A percentile compares a stretch with the other conserved stretches of the same genome.
These are phyloP conservation scores for Meyerozyma athensensis DNA, from an alignment of 1,139 yeast genomes.

Conservation along the genomic window DNA sequence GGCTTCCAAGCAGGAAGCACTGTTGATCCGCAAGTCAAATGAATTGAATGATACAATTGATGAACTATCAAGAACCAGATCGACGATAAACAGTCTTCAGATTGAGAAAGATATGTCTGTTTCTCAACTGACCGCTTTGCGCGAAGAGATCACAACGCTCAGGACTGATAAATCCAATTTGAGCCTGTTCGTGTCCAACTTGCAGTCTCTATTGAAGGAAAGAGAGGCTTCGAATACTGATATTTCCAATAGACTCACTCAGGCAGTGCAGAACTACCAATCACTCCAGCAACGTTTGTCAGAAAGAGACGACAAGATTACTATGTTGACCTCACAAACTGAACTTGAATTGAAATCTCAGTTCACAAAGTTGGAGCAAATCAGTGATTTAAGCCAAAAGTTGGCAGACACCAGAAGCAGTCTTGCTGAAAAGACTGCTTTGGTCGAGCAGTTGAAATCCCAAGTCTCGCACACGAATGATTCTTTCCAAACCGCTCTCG, in stretches of 20 bases:
- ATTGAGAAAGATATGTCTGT: slow-evolving; percentile 54
- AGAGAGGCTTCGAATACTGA: slow-evolving; percentile 53
- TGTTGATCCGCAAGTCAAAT: slow-evolving; percentile 51
- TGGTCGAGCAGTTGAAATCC: slow-evolving; percentile 6
- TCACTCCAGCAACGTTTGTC: slow-evolving; percentile 45
- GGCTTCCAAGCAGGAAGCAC: slow-evolving; percentile 51
- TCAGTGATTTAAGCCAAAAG: slow-evolving; percentile 44
- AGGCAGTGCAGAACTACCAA: slow-evolving; percentile 52
- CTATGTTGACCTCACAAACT: slow-evolving; percentile 43
- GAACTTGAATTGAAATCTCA: slow-evolving; percentile 59
- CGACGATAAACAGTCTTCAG: slow-evolving; percentile 44
- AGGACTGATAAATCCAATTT: slow-evolving; percentile 58
- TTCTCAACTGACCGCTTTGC: slow-evolving; percentile 48
- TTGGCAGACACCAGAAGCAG: slow-evolving; percentile 40
- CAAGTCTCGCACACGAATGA: slow-evolving; percentile 1
- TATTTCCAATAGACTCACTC: slow-evolving; percentile 44
- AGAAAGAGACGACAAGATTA: slow-evolving; percentile 47
- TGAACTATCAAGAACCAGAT: slow-evolving; percentile 39
- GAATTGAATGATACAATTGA: slow-evolving; percentile 57
- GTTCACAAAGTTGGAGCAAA: slow-evolving; percentile 61
- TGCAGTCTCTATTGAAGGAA: slow-evolving; percentile 61
- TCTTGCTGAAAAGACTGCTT: slow-evolving; percentile 29
- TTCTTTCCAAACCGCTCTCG: not conserved
- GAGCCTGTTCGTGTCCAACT: slow-evolving; percentile 53
- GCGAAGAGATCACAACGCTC: slow-evolving; percentile 50